Base-by-base conservation (phyloP, 2,329 filamentous ascomycete species). In the Aspergillus sp. region DNA sequence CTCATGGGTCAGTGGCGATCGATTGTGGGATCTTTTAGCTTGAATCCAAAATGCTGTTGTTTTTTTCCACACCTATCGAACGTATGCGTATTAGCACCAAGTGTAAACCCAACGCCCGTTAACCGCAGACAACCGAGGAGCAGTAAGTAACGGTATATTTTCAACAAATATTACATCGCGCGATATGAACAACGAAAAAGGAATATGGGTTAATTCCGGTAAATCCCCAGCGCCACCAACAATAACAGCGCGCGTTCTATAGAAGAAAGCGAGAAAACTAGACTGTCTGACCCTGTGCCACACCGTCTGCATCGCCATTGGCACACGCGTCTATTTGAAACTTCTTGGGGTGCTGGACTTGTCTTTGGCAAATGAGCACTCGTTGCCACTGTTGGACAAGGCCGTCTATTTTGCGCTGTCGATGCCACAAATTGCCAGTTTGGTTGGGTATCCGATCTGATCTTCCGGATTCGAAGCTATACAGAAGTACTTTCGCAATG, bases 221-320 rank as follows among this genome's bases (percentile, higher is more conserved):
- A 43, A 38, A 48, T 45, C 36, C 8, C n/a, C 34, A n/a, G 42
- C 51, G 51, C 51, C 32, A 48, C 51, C 9, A 42, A 51, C 22
- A 41, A 39, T 41, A 32, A 45, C 34, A 12, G 26, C 26, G 26
- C 26, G 2, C 8, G 26, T 30, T 30, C 26, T 30, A 30, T 9
- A 30, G 26, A 30, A 30, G 26, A 9, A 30, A 9, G 26, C 9
- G 24, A 34, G 41, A 45, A 17, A 22, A 7, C 3, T 5, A 36
- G 43, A 32, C 59, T 55, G 50, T 57, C 45, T 58, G 45, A 48
- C 53, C 26, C 36, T 55, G 56, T 59, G 56, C 52, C 53, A 59
- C 57, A 49, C 41, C 32, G 12, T 48, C 26, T 53, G 44, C 48
- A 47, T 49, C 30, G 34, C 51, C 39, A 55, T 50, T 55, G 51